These are phyloP conservation scores for Thalia dealbata DNA, from an alignment of 176 grass and related monocot species.

Conservation along the genomic window DNA sequence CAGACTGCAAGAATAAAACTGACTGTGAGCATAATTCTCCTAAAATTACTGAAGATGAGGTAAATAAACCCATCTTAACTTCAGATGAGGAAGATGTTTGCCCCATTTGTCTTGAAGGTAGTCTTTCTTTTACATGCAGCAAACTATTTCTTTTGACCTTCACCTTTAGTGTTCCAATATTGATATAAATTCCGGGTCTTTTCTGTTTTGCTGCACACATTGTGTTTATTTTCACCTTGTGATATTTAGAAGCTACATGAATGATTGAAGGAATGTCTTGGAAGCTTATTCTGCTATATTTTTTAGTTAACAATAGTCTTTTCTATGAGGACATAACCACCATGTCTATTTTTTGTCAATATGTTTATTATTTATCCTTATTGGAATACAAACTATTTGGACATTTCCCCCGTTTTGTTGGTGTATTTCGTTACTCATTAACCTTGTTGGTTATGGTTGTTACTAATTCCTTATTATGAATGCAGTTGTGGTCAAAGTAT, in stretches of 20 bases:
- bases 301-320: no score
- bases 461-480: neutral
- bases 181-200: no score
- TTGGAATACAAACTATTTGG: neutral
- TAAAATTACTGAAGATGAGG: conserved; percentile 34
- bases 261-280: no score
- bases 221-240: no score
- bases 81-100: conserved; percentile 87
- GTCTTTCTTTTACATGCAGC: conserved; percentile 14
- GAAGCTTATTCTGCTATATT: no score
- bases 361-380: no score
- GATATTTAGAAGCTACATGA: no score
- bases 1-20: conserved; percentile 48
- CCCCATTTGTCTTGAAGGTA: conserved; percentile 97
- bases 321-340: no score
- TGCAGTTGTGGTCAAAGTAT: neutral
- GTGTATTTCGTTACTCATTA: neutral
- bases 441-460: neutral
- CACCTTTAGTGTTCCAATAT: no score
- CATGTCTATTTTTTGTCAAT: no score
- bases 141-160: neutral
- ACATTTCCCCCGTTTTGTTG: neutral
- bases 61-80: conserved; percentile 25
- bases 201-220: no score
- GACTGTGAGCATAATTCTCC: conserved; percentile 30